Evolutionary conservation across 2,329 filamentous ascomycete species (phyloP).

Genomic region (Fusarium kyushuense): DNA sequence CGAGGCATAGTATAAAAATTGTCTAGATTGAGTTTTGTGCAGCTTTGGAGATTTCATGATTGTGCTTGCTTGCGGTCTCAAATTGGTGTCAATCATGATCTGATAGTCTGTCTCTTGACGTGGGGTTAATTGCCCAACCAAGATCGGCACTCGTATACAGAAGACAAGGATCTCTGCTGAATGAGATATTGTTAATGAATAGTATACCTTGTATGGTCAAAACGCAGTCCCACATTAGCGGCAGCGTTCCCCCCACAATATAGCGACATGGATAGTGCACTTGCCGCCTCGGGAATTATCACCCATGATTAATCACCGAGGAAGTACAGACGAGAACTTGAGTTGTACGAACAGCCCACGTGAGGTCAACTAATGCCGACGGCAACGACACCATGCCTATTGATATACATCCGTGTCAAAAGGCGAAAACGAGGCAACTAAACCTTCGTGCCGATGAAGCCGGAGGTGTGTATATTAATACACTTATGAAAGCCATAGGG

Average conservation of each 20-base stretch:
- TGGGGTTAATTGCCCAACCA: not conserved
- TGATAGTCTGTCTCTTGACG: too few relatives aligned
- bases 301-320: not conserved
- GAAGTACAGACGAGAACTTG: not conserved
- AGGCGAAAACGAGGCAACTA: not conserved
- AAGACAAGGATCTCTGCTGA: too few relatives aligned
- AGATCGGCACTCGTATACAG: not conserved
- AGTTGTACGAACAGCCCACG: too few relatives aligned
- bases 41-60: too few relatives aligned
- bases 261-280: not conserved
- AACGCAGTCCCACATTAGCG: not conserved
- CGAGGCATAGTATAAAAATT: slow-evolving; percentile 44
- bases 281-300: not conserved
- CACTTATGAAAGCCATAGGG: too few relatives aligned
- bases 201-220: not conserved
- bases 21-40: not conserved
- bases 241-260: not conserved
- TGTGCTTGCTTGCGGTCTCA: too few relatives aligned
- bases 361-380: not conserved
- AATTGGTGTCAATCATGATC: too few relatives aligned
- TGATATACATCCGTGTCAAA: rapidly evolving
- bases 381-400: not conserved
- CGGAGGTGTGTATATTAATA: too few relatives aligned
- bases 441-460: rapidly evolving
- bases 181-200: not conserved